These are phyloP conservation scores for Candida lessepsii DNA, from an alignment of 805 yeast genomes.

Conservation along the genomic window DNA sequence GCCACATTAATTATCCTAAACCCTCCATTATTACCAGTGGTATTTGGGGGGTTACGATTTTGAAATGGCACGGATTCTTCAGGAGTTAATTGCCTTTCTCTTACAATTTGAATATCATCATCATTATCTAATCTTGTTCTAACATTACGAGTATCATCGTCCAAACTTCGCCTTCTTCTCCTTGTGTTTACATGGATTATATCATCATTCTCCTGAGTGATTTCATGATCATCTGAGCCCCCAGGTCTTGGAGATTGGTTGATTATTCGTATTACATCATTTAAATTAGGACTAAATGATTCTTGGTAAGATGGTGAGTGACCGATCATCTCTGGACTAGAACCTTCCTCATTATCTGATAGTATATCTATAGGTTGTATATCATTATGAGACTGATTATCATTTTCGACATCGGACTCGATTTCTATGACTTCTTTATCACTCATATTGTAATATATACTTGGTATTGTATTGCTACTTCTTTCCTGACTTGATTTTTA, in stretches of 20 bases:
- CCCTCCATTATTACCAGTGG: too few species aligned
- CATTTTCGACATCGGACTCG: conserved; percentile 17
- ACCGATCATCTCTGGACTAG: too few species aligned
- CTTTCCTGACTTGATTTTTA: too few species aligned
- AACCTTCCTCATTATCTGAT: neutral
- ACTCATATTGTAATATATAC: neutral
- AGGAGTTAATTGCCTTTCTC: conserved; percentile 3
- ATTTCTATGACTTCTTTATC: conserved; percentile 15
- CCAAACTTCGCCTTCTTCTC: conserved; percentile 4
- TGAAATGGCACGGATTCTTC: neutral
- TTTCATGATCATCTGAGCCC: too few species aligned
- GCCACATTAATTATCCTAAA: neutral
- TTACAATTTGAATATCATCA: conserved; percentile 7
- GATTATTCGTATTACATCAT: too few species aligned
- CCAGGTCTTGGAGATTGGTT: too few species aligned
- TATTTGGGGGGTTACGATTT: neutral
- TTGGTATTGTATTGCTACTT: too few species aligned
- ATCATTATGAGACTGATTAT: conserved; percentile 20
- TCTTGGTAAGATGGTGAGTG: too few species aligned
- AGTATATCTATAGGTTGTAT: neutral
- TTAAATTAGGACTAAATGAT: too few species aligned
- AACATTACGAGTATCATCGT: neutral
- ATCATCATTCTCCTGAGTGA: conserved; percentile 15
- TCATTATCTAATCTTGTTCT: conserved; percentile 1
- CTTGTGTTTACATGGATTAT: conserved; percentile 12